A percentile compares a stretch with the other conserved stretches of the same genome.
Evolutionary conservation across 2,329 filamentous ascomycete genomes (phyloP).

Genomic region (Hypoxylon sp.): DNA sequence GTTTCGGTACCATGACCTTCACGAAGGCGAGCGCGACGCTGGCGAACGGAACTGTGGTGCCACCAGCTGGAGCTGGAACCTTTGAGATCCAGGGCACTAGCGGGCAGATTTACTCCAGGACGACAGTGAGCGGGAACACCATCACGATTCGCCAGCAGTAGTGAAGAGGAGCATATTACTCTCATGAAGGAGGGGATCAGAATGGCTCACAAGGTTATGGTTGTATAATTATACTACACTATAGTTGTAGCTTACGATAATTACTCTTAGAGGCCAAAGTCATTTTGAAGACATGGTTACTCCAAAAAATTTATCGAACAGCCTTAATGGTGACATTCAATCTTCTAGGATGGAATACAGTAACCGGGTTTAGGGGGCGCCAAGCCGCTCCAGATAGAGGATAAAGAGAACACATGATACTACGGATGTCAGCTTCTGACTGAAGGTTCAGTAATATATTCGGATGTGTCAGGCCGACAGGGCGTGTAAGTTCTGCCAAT

Average conservation of each 20-base stretch:
- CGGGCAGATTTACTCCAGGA: constrained; percentile 39
- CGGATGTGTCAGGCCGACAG: constrained; percentile 10
- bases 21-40: constrained; percentile 34
- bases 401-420: not conserved
- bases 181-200: too few relatives aligned
- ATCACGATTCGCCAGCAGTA: constrained; percentile 23
- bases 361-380: constrained; percentile 12
- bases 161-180: not conserved
- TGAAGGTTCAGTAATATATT: not conserved
- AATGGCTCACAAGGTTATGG: too few relatives aligned
- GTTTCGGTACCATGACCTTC: constrained; percentile 31
- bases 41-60: constrained; percentile 23
- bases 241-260: too few relatives aligned
- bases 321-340: not conserved
- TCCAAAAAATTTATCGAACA: not conserved
- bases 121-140: constrained; percentile 18
- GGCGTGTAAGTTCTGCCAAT: too few relatives aligned
- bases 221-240: too few relatives aligned
- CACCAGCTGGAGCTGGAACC: constrained; percentile 23
- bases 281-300: not conserved
- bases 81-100: constrained; percentile 43
- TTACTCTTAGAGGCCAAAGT: too few relatives aligned
- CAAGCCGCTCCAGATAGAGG: constrained; percentile 5
- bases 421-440: constrained; percentile 4
- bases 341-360: not conserved